Evolutionary conservation across 2,329 filamentous ascomycete species (phyloP).

Genomic region (Pezicula neosporulosa): DNA sequence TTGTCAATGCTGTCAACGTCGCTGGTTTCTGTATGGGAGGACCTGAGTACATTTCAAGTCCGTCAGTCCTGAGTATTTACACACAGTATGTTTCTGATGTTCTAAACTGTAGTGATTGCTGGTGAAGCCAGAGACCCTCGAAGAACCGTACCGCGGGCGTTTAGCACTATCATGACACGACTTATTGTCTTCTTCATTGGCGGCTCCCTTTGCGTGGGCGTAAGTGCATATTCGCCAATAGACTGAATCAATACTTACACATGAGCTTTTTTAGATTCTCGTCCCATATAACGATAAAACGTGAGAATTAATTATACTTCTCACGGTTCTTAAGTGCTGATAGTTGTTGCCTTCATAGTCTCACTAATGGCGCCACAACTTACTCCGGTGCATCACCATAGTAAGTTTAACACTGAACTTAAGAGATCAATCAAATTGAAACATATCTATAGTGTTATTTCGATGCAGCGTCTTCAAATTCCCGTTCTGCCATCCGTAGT

Average conservation of each 20-base stretch:
- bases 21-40: constrained; percentile 53
- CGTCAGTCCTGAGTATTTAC: not conserved
- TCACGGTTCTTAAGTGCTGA: not conserved
- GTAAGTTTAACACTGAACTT: not conserved
- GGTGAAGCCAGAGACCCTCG: constrained; percentile 64
- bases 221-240: not conserved
- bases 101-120: constrained; percentile 48
- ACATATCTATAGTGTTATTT: constrained; percentile 45
- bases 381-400: not conserved
- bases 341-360: constrained; percentile 11
- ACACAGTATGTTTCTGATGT: not conserved
- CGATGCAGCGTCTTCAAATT: constrained; percentile 53
- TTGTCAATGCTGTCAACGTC: constrained; percentile 46
- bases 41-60: constrained; percentile 46
- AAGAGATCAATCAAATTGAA: not conserved
- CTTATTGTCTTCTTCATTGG: constrained; percentile 67
- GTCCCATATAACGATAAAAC: constrained; percentile 59
- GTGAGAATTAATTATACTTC: not conserved
- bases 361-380: constrained; percentile 48
- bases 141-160: constrained; percentile 61
- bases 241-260: not conserved
- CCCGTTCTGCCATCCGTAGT: constrained; percentile 54
- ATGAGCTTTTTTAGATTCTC: constrained; percentile 43
- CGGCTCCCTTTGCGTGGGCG: constrained; percentile 58
- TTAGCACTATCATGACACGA: constrained; percentile 69